Base-by-base conservation (phyloP, 257 asterid species). In the Phtheirospermum japonicum region DNA sequence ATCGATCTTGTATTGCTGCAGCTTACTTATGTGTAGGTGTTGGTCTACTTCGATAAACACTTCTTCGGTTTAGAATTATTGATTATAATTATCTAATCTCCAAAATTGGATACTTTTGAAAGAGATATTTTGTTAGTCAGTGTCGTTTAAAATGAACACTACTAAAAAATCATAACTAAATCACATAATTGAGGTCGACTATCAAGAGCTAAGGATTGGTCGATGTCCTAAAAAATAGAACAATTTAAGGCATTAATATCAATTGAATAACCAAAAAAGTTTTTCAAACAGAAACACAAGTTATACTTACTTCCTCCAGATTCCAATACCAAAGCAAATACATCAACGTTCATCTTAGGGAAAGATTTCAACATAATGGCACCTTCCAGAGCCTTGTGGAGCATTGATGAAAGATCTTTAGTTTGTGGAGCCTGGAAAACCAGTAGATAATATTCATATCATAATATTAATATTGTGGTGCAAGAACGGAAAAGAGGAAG, bases 311-410 rank as follows among this genome's bases (percentile, higher is more conserved):
- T 79, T 74, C 99, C 99, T 60, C 97, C 96, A 68, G 99, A 89
- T 81, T 93, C 99, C 90, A 93, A 75, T 50, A 93, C 97, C 83
- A 93, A 78, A 73, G 97, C 97, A 77, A 93, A 89, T 59, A 93
- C 97, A 82, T 93, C 99, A 50, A 93, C 97, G 33, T 94, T 87
- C 3, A 96, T 93, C 81, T 93, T 93, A 43, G 99, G 99, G 73
- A 93, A 93, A 45, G 96, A 86, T 54, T 87, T 80, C 66, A 93
- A 80, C 57, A 93, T 82, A 70, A 93, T 87, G 68, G 94, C 87
- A 69, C 96, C 99, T 72, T 89, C 96, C 65, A 93, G 77, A 72
- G 99, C 90, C 81, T 82, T 93, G 77, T 85, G 96, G 48, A 93
- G 88, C 94, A 85, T 89, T 56, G 95, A 72, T 3, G 99, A 86